These are phyloP conservation scores for Acanthamoeba sp. DNA, from an alignment of 208 protist species.

Conservation along the genomic window DNA sequence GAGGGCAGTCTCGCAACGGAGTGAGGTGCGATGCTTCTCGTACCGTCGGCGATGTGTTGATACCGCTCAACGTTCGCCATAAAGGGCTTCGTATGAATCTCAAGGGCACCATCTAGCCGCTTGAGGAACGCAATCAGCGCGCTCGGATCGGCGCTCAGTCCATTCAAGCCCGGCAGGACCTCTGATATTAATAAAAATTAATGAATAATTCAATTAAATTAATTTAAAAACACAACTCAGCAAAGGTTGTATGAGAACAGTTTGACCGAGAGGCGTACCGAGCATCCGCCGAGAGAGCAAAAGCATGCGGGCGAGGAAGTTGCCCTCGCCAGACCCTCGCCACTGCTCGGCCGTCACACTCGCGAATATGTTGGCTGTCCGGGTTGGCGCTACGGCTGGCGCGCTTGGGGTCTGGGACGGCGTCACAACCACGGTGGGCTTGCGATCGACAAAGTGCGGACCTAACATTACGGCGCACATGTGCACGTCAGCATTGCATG, in stretches of 20 bases:
- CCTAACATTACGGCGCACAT: background rate
- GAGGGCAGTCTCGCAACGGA: too few relatives aligned
- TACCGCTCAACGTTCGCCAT: background rate
- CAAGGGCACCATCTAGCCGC: background rate
- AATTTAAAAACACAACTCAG: too few relatives aligned
- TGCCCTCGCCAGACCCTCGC: background rate
- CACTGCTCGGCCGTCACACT: background rate
- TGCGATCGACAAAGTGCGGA: background rate
- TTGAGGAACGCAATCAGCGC: background rate
- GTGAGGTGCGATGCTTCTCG: background rate
- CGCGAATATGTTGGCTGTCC: background rate
- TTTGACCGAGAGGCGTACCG: background rate
- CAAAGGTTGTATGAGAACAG: too few relatives aligned
- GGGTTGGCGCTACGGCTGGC: background rate
- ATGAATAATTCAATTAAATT: too few relatives aligned
- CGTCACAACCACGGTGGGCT: background rate
- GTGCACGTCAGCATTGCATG: too few relatives aligned
- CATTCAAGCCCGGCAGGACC: background rate
- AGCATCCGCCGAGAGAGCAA: background rate
- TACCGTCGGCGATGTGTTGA: background rate
- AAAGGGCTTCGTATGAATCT: background rate
- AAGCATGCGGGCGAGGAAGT: slow-evolving; percentile 1
- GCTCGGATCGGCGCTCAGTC: background rate
- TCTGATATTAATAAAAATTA: too few relatives aligned
- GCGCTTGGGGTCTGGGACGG: background rate